These are phyloP conservation scores for Strobilomyces confusus DNA, from an alignment of 768 basidiomycete genomes.

Conservation along the genomic window DNA sequence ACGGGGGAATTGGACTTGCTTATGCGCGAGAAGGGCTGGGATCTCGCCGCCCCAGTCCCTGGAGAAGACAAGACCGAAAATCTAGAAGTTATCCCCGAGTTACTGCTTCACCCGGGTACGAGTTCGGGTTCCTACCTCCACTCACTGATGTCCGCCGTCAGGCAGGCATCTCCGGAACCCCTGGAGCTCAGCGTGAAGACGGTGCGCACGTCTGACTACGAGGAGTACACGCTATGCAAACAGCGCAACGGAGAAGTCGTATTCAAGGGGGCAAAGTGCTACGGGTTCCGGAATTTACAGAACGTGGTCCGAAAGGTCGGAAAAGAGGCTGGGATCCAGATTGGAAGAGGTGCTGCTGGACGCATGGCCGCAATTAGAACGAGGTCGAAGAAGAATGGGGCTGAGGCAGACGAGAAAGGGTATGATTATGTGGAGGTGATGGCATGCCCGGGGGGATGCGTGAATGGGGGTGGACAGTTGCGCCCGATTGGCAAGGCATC, in stretches of 20 bases:
- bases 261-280: conserved; percentile 93
- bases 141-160: conserved; percentile 60
- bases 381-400: conserved; percentile 33
- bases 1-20: conserved; percentile 90
- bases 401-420: conserved; percentile 37
- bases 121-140: conserved; percentile 93
- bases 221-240: conserved; percentile 59
- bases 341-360: conserved; percentile 68
- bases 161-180: conserved; percentile 37
- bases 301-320: conserved; percentile 93
- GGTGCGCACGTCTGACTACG: conserved; percentile 73
- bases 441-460: conserved; percentile 97
- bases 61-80: conserved; percentile 40
- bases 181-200: conserved; percentile 51
- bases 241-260: conserved; percentile 53
- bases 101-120: conserved; percentile 75
- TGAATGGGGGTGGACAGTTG: conserved; percentile 92
- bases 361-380: conserved; percentile 25
- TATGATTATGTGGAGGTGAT: conserved; percentile 97
- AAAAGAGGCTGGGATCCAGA: conserved; percentile 72
- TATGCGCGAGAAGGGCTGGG: conserved; percentile 78
- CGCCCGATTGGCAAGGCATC: conserved; percentile 14
- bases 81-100: conserved; percentile 52
- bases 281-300: conserved; percentile 95
- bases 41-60: conserved; percentile 55